A percentile compares a stretch with the other conserved stretches of the same genome.
Evolutionary conservation across 2,329 filamentous ascomycete species (phyloP).

Genomic region (Dothidotthia symphoricarpi): DNA sequence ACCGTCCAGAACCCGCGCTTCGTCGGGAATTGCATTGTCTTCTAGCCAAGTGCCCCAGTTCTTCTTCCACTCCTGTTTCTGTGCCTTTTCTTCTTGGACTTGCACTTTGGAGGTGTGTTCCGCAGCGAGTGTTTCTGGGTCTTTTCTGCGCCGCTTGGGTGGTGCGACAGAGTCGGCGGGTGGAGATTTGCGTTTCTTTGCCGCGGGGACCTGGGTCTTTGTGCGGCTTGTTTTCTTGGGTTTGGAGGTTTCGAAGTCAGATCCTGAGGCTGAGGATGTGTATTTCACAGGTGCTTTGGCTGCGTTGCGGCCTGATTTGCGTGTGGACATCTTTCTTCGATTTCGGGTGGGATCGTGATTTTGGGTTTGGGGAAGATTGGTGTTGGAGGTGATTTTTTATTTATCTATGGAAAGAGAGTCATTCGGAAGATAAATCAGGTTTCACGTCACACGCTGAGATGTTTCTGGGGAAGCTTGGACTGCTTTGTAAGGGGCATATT

Average conservation of each 20-base stretch:
- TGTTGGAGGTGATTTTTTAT: too few species aligned
- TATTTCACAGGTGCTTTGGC: conserved; percentile 16
- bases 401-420: too few species aligned
- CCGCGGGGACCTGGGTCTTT: not conserved
- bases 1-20: not conserved
- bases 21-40: conserved; percentile 4
- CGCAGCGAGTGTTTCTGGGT: conserved; percentile 1
- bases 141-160: conserved; percentile 9
- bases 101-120: conserved; percentile 1
- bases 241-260: conserved; percentile 12
- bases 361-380: too few species aligned
- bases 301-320: conserved; percentile 11
- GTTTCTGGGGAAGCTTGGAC: too few species aligned
- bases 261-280: conserved; percentile 12
- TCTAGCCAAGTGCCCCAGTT: conserved; percentile 6
- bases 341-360: too few species aligned
- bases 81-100: conserved; percentile 4
- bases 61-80: conserved; percentile 5
- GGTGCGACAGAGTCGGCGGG: not conserved
- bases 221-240: conserved; percentile 1
- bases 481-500: too few species aligned
- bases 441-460: too few species aligned
- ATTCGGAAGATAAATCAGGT: too few species aligned
- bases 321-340: conserved; percentile 17
- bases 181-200: conserved; percentile 1